phyloP scores from a whole-genome alignment of 306 rosid genomes.

The Cucurbita argyrosperma region DNA sequence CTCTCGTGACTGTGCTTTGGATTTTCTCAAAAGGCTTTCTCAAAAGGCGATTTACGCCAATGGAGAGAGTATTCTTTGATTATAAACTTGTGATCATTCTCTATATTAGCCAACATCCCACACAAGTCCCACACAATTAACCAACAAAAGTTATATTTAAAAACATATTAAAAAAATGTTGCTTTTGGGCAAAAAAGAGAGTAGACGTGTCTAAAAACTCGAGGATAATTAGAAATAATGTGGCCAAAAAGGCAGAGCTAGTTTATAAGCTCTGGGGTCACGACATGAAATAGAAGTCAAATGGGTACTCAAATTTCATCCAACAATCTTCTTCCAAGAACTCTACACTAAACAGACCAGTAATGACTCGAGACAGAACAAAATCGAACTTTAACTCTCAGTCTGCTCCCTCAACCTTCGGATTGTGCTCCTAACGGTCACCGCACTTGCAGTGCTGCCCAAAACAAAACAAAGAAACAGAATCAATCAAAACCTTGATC shows the following conservation, averaged over 20 bases:
- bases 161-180: neutral
- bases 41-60: too few relatives aligned
- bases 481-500: neutral
- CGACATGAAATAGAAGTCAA: neutral
- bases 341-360: neutral
- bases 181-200: neutral
- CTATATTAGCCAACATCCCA: too few relatives aligned
- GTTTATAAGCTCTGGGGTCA: neutral
- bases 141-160: too few relatives aligned
- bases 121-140: too few relatives aligned
- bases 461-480: neutral
- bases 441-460: constrained; percentile 49
- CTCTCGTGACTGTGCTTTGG: too few relatives aligned
- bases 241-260: neutral
- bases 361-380: neutral
- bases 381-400: constrained; percentile 21
- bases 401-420: constrained; percentile 85
- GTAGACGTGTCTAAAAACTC: neutral
- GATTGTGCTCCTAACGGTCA: constrained; percentile 58
- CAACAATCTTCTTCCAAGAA: neutral
- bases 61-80: too few relatives aligned
- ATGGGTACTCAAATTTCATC: neutral
- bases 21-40: too few relatives aligned
- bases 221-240: neutral
- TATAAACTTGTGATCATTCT: too few relatives aligned